Evolutionary conservation across 805 yeast species (phyloP), one percentile per base, ranked within the genome.

Genomic region (Tetrapisispora arboricola): DNA sequence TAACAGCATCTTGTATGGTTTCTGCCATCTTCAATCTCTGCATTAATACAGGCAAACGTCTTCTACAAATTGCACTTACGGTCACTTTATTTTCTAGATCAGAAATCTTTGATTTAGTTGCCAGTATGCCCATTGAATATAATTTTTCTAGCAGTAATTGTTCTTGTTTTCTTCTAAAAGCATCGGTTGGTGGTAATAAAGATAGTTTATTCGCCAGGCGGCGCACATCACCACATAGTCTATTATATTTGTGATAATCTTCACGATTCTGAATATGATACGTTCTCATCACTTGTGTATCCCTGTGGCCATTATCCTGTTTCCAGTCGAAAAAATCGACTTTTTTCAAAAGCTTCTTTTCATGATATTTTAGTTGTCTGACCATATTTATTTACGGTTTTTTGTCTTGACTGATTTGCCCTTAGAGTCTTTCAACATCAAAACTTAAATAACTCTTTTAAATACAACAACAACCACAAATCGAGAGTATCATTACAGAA

Each of bases 241-340:
- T 80, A 67, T 92, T 92, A 64, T 92, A 92, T 58, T 85, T 85
- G 61, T 84, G 94, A 60, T 92, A 92, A 61, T 92, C 99, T 60
- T 87, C 96, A 60, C 98, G 76, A 60, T 88, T 84, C 59, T 87
- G 95, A 35, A 92, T 74, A 60, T 90, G 96, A 63, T 88, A 92
- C 40, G 84, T 81, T 52, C 94, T 74, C 95, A 92, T 92, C 26
- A 92, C 95, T 62, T 84, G 90, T n/a, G 94, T 80, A 53, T 90
- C 98, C 51, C 98, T 71, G 62, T 92, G 98, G 24, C 90, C 86
- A 42, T 82, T 80, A 60, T 92, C 98, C 54, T 86, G 94, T 62
- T 92, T 92, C 96, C 97, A 92, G 62, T 92, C 94, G 39, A 86
- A 83, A 67, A 92, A 86, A 59, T 92, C 96, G 40, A 92, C 97